A percentile compares a stretch with the other conserved stretches of the same genome.
phyloP scores from a whole-genome alignment of 257 asterid species.

The Solanum rostratum region DNA sequence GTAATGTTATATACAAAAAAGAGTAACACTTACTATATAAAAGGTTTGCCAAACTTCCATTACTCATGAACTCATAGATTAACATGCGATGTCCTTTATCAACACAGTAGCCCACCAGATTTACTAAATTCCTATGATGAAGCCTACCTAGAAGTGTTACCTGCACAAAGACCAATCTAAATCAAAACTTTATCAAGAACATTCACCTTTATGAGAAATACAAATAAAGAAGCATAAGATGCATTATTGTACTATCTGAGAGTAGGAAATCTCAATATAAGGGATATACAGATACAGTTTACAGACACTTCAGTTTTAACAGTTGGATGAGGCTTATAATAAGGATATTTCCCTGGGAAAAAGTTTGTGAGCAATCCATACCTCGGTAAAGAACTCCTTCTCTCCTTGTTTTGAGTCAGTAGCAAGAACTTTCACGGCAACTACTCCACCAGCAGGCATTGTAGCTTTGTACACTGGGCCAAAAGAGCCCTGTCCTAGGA shows the following conservation, averaged over 20 bases:
- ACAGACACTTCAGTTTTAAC: background rate
- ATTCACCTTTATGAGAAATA: background rate
- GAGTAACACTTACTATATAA: slow-evolving; percentile 53
- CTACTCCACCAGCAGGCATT: slow-evolving; percentile 71
- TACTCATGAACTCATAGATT: slow-evolving; percentile 89
- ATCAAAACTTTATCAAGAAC: background rate
- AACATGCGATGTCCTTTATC: slow-evolving; percentile 88
- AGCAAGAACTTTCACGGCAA: slow-evolving; percentile 96
- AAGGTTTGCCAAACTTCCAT: slow-evolving; percentile 89
- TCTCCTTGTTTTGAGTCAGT: slow-evolving; percentile 97
- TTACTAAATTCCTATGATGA: slow-evolving; percentile 93
- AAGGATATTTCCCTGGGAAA: background rate
- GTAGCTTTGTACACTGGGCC: slow-evolving; percentile 94
- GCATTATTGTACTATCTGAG: background rate
- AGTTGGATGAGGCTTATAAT: background rate
- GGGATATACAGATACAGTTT: background rate
- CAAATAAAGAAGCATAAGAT: background rate
- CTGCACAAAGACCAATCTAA: slow-evolving; percentile 29
- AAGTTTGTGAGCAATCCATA: background rate
- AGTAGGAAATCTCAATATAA: background rate
- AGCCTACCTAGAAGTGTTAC: slow-evolving; percentile 88
- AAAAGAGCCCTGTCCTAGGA: slow-evolving; percentile 92
- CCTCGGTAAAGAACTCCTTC: slow-evolving; percentile 93
- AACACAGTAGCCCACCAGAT: slow-evolving; percentile 90
- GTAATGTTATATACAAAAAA: background rate